Evolutionary conservation across 2,329 filamentous ascomycete species (phyloP).

Genomic region (Ophiostoma montium): DNA sequence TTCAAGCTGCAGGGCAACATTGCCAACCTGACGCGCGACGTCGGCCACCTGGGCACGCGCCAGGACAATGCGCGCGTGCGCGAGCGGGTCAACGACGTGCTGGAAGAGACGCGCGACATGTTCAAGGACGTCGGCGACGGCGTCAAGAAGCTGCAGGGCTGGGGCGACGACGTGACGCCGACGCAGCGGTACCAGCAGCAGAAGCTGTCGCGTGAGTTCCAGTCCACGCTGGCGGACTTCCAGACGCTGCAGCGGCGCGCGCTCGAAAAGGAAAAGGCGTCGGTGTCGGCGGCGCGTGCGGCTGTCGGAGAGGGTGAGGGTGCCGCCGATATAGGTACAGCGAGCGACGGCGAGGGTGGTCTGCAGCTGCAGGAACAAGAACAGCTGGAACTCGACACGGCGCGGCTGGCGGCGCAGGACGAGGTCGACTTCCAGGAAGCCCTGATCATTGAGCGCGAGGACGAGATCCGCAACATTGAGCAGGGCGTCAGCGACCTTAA

Average conservation of each 20-base stretch:
- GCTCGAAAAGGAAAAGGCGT: constrained; percentile 83
- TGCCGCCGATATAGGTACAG: constrained; percentile 21
- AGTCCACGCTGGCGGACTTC: constrained; percentile 77
- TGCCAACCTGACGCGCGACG: constrained; percentile 68
- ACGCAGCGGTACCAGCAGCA: constrained; percentile 94
- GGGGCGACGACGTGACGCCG: constrained; percentile 68
- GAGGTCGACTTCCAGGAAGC: constrained; percentile 97
- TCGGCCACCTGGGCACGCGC: constrained; percentile 74
- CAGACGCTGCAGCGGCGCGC: constrained; percentile 81
- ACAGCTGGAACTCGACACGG: constrained; percentile 59
- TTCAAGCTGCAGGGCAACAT: constrained; percentile 85
- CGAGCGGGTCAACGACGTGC: constrained; percentile 74
- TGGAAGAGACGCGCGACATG: constrained; percentile 71
- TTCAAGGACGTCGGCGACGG: constrained; percentile 92
- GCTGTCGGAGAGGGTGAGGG: constrained; percentile 50
- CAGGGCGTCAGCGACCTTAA: constrained; percentile 92
- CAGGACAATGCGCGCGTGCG: constrained; percentile 83
- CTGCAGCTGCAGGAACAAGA: constrained; percentile 38
- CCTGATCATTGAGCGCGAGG: constrained; percentile 88
- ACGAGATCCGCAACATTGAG: constrained; percentile 95
- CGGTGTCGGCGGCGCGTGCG: constrained; percentile 66
- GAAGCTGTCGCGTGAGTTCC: constrained; percentile 88
- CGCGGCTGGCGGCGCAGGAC: constrained; percentile 73
- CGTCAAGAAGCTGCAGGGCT: constrained; percentile 80
- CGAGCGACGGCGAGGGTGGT: constrained; percentile 12